Evolutionary conservation across 139 green algal genomes (phyloP).

Genomic region (Mychonastes homosphaera): DNA sequence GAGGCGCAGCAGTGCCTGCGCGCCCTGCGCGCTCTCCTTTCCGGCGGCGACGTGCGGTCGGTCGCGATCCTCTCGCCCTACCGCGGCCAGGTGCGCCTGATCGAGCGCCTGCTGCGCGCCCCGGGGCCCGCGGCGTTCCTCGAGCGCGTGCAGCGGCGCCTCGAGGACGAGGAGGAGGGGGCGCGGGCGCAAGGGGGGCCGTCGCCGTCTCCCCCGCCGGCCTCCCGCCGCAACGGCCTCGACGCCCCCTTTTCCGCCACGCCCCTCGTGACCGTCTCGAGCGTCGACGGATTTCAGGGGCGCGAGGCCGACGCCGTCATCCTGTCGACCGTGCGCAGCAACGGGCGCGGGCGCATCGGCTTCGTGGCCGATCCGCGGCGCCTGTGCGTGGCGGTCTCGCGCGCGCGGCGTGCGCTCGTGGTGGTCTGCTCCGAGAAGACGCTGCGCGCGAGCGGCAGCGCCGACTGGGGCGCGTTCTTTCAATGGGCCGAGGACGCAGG

Average conservation of each 20-base stretch:
- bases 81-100: constrained; percentile 45
- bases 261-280: constrained; percentile 23
- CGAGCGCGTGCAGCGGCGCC: neutral
- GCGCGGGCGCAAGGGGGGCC: neutral
- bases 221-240: no score
- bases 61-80: constrained; percentile 76
- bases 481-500: constrained; percentile 8
- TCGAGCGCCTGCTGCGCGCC: constrained; percentile 20
- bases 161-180: no score
- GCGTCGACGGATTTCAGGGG: constrained; percentile 58
- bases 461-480: constrained; percentile 36
- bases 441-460: constrained; percentile 19
- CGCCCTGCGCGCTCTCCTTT: constrained; percentile 21
- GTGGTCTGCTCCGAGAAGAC: constrained; percentile 48
- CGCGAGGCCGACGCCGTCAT: constrained; percentile 71
- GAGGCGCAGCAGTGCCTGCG: constrained; percentile 52
- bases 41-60: constrained; percentile 18
- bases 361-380: constrained; percentile 71
- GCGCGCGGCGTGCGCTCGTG: constrained; percentile 48
- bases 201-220: no score
- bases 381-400: constrained; percentile 80
- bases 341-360: constrained; percentile 41
- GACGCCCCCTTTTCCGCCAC: no score
- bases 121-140: constrained; percentile 2
- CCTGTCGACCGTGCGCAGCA: constrained; percentile 51